Base-by-base conservation (phyloP, 1,139 yeast genomes). In the Yamadazyma triangularis region DNA sequence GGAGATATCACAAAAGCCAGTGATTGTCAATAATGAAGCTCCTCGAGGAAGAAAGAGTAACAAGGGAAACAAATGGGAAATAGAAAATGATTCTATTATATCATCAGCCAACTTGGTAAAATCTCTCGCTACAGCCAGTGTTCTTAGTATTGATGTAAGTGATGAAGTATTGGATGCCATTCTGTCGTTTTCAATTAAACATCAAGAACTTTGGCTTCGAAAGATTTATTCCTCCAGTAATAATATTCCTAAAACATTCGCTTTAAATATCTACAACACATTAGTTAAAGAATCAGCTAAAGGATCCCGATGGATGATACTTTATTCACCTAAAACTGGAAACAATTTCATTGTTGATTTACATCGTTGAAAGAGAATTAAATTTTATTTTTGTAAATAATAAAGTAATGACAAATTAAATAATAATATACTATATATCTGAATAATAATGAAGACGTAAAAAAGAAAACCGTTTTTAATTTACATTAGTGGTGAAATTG, bases 111-210 rank as follows among this genome's bases (percentile, higher is more conserved):
- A 62, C 4, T 65, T 81, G 28, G 53, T 86, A 26, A 68, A 70
- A 36, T 70, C 64, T 8, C 52, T 89, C 31, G 67, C 79, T 0
- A 56, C 60, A 16, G 79, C 91, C 0, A 87, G 96, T 0, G 73
- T 89, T 1, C 64, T 87, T 27, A 72, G 83, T 1, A 71, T 89
- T 23, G 97, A 91, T 50, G 77, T 75, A 2, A 71, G 82, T 37
- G 96, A 87, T 44, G 96, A 87, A 41, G 84, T 85, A 1, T 51
- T 89, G 36, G 93, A 86, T 27, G 85, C 87, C 70, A 85, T 89
- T 26, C 67, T 81, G 20, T 72, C 81, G 1, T 81, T 94, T 0
- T 80, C 95, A 0, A 68, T 89, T 13, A 70, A 70, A 25, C 87
- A 79, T 40, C 80, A 78, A 24, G 96, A 89, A 39, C 95, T 88